Evolutionary conservation across 1,284 basidiomycete species (phyloP).

Genomic region (Puccinia triticina): DNA sequence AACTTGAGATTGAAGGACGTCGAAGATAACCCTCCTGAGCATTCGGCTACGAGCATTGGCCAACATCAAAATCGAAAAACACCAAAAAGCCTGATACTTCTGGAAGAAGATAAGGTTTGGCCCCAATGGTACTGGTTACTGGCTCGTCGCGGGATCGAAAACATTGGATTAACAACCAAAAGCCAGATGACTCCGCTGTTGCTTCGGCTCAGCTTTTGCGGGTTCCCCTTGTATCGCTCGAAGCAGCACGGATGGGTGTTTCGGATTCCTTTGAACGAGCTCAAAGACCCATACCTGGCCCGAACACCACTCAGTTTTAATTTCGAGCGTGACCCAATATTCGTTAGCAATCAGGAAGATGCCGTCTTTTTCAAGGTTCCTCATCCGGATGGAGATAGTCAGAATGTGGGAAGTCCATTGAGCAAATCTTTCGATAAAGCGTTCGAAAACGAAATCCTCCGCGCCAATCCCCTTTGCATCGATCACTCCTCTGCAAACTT

Average conservation of each 20-base stretch:
- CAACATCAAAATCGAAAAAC: slow-evolving; percentile 25
- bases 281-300: slow-evolving; percentile 46
- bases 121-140: slow-evolving; percentile 99
- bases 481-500: slow-evolving; percentile 51
- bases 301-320: slow-evolving; percentile 55
- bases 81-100: slow-evolving; percentile 3
- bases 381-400: slow-evolving; percentile 89
- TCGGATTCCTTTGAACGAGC: slow-evolving; percentile 67
- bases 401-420: slow-evolving; percentile 91
- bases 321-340: slow-evolving; percentile 64
- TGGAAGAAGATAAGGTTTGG: slow-evolving; percentile 61
- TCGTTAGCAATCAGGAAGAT: slow-evolving; percentile 64
- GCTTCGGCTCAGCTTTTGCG: slow-evolving; percentile 83
- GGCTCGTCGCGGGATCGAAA: slow-evolving; percentile 58
- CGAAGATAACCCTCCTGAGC: slow-evolving; percentile 12
- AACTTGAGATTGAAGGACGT: slow-evolving; percentile 2
- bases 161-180: slow-evolving; percentile 82
- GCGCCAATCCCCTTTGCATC: slow-evolving; percentile 60
- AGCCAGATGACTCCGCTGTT: slow-evolving; percentile 82
- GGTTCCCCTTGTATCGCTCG: slow-evolving; percentile 81
- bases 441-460: slow-evolving; percentile 80
- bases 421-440: slow-evolving; percentile 86
- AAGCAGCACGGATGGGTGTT: slow-evolving; percentile 90
- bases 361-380: slow-evolving; percentile 86
- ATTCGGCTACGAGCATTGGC: not conserved